phyloP scores from a whole-genome alignment of 2,329 filamentous ascomycete genomes.

The Penicillium rolfsii region DNA sequence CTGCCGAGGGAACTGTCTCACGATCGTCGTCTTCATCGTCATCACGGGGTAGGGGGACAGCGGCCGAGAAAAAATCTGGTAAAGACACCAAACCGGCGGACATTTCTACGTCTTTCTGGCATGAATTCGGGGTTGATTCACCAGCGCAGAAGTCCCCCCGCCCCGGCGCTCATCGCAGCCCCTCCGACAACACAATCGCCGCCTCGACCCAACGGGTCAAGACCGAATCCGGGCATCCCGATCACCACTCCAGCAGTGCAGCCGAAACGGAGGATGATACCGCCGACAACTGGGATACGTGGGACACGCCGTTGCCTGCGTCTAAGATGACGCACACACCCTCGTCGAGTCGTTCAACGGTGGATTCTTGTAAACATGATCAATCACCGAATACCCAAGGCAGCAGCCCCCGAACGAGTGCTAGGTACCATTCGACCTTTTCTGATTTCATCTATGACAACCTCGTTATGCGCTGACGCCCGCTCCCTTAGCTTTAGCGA shows the following conservation, averaged over 20 bases:
- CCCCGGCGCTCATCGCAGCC: slow-evolving; percentile 34
- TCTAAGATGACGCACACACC: slow-evolving; percentile 46
- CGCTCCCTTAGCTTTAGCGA: slow-evolving; percentile 43
- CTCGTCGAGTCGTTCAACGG: slow-evolving; percentile 54
- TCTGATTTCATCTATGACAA: slow-evolving; percentile 32
- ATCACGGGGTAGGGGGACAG: slow-evolving; percentile 35
- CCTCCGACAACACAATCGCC: slow-evolving; percentile 26
- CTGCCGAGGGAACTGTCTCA: slow-evolving; percentile 33
- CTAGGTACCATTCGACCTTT: slow-evolving; percentile 50
- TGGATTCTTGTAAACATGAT: slow-evolving; percentile 51
- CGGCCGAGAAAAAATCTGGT: slow-evolving; percentile 41
- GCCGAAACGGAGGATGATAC: slow-evolving; percentile 43
- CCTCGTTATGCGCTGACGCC: slow-evolving; percentile 36
- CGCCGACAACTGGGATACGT: slow-evolving; percentile 59
- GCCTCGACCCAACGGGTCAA: slow-evolving; percentile 38
- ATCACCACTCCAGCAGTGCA: slow-evolving; percentile 34
- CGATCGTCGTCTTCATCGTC: slow-evolving; percentile 40
- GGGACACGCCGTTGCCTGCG: slow-evolving; percentile 54
- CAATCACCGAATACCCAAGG: slow-evolving; percentile 49
- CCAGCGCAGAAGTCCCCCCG: slow-evolving; percentile 44
- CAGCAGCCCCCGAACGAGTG: slow-evolving; percentile 58
- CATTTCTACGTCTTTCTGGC: slow-evolving; percentile 54
- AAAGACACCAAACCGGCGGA: slow-evolving; percentile 48
- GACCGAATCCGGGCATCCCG: slow-evolving; percentile 43
- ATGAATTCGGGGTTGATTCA: slow-evolving; percentile 55